Evolutionary conservation across 2,329 filamentous ascomycete species (phyloP), one percentile per base, ranked within the genome.

Genomic region (Sordariomycetes sp.): DNA sequence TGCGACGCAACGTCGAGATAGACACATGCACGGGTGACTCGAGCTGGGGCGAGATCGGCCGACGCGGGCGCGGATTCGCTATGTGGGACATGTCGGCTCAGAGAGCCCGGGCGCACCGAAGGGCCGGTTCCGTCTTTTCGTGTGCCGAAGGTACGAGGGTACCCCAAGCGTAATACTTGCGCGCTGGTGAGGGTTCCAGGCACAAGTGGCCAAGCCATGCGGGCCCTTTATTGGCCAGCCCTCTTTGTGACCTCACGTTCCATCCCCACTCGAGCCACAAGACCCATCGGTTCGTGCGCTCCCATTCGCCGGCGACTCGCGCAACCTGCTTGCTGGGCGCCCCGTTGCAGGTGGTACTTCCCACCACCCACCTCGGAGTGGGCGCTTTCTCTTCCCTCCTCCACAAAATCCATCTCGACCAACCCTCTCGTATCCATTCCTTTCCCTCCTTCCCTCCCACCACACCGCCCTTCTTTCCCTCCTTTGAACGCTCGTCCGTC

Each of bases 381-480:
- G 53, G 57, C 55, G 53, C 57, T 62, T 54, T 59, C 59, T 55
- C 52, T 45, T 57, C 42, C 64, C 64, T 64, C 61, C 62, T 67
- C 65, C 65, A 65, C 64, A 50, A 57, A 53, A 48, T 54, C 54
- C 53, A 35, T 32, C 42, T 54, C 56, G 35, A 50, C 20, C 45
- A 52, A 36, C 52, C 65, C 65, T 62, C 62, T 65, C 63, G 61
- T 62, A 63, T 61, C 61, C 58, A 62, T 62, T 62, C 62, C 64
- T 61, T 62, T 58, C 63, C 64, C 66, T 64, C 68, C 63, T 68
- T 64, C 57, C 63, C 59, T 65, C 61, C 64, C 62, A 63, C 65
- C 65, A 67, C 64, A 66, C 65, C 68, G 62, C 65, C 65, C 65
- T 67, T 65, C 57, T 60, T 62, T 61, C 64, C 61, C 60, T 62